These are phyloP conservation scores for Amylostereum areolatum DNA, from an alignment of 1,284 basidiomycete genomes.

Conservation along the genomic window DNA sequence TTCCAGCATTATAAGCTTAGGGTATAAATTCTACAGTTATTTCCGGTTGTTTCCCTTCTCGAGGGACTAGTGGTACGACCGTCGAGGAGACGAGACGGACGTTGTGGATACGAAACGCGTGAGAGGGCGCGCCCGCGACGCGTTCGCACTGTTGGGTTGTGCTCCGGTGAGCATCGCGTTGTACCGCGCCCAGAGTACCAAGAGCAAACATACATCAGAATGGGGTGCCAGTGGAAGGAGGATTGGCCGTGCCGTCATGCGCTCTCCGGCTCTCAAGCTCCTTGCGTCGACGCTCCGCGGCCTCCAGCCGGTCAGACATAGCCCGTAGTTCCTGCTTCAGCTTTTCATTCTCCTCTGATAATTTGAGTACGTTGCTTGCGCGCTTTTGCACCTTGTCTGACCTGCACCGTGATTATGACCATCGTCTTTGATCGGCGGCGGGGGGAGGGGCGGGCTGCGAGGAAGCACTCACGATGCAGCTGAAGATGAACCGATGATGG, in stretches of 20 bases:
- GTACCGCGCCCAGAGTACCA: too few relatives aligned
- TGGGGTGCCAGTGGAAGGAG: too few relatives aligned
- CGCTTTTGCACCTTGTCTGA: constrained; percentile 60
- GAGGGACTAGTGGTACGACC: too few relatives aligned
- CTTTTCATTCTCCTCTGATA: constrained; percentile 73
- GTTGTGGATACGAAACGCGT: too few relatives aligned
- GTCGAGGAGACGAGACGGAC: too few relatives aligned
- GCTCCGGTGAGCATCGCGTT: too few relatives aligned
- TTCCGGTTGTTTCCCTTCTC: too few relatives aligned
- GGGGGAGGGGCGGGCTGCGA: constrained; percentile 3
- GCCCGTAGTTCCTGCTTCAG: constrained; percentile 66
- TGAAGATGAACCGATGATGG: constrained; percentile 27
- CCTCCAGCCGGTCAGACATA: constrained; percentile 69
- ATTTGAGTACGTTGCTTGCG: constrained; percentile 67
- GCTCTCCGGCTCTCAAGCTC: constrained; percentile 38
- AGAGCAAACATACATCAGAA: too few relatives aligned
- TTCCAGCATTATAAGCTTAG: too few relatives aligned
- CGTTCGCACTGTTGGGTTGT: too few relatives aligned
- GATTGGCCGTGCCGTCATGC: background rate
- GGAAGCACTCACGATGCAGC: constrained; percentile 8
- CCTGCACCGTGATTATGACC: constrained; percentile 3
- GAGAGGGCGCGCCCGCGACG: too few relatives aligned
- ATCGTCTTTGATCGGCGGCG: constrained; percentile 5
- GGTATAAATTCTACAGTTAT: too few relatives aligned
- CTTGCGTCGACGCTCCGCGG: constrained; percentile 57